Evolutionary conservation across 2,329 filamentous ascomycete species (phyloP).

Genomic region (Cladosporium oxysporum): DNA sequence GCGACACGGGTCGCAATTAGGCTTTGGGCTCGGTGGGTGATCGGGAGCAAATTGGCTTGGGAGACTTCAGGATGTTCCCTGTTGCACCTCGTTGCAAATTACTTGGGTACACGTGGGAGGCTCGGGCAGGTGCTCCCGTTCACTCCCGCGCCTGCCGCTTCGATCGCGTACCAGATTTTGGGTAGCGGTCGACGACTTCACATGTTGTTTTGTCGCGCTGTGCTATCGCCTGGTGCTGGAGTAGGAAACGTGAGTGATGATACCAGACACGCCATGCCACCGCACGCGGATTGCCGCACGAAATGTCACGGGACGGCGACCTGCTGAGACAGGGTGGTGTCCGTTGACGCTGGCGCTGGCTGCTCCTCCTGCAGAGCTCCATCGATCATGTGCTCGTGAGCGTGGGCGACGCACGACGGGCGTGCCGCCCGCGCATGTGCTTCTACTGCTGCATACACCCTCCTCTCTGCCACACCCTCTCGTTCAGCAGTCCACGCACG

Average conservation of each 20-base stretch:
- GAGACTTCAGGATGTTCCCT: background rate
- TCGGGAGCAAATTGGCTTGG: background rate
- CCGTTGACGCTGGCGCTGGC: background rate
- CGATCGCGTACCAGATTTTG: constrained; percentile 6
- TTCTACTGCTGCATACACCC: constrained; percentile 2
- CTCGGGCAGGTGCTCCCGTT: background rate
- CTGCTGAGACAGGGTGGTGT: background rate
- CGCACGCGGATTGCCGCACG: background rate
- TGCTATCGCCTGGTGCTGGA: background rate
- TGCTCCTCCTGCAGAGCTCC: background rate
- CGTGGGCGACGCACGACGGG: background rate
- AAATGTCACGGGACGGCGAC: background rate
- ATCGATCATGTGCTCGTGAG: constrained; percentile 3
- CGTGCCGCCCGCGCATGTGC: background rate
- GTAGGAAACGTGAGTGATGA: background rate
- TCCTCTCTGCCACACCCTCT: background rate
- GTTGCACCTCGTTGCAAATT: background rate
- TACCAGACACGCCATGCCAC: background rate
- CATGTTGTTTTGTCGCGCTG: background rate
- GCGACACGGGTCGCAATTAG: background rate
- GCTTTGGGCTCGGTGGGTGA: background rate
- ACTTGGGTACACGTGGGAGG: constrained; percentile 2
- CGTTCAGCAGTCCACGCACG: background rate
- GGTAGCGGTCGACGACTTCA: constrained; percentile 8
- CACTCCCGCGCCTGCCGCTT: background rate